A percentile compares a stretch with the other conserved stretches of the same genome.
phyloP scores from a whole-genome alignment of 768 basidiomycete genomes.

The Boletus pseudo-olivaceus region DNA sequence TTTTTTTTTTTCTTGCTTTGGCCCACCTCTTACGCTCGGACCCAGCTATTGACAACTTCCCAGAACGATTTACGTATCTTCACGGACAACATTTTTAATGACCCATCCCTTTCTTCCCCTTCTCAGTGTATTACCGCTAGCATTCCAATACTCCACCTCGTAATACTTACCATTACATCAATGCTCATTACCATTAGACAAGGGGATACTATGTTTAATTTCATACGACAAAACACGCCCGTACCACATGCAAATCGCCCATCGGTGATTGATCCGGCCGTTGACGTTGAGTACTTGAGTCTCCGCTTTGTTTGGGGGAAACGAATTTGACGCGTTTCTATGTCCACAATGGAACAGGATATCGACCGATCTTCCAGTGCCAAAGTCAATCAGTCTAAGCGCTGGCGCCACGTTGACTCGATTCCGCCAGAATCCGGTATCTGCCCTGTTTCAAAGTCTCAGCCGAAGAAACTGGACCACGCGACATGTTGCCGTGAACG shows the following conservation, averaged over 20 bases:
- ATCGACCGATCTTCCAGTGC: constrained; percentile 12
- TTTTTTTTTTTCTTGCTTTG: background rate
- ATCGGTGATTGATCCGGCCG: constrained; percentile 18
- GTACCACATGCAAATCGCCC: constrained; percentile 11
- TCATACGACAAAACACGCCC: constrained; percentile 1
- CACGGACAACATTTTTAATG: constrained; percentile 24
- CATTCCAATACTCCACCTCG: constrained; percentile 19
- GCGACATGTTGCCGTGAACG: constrained; percentile 12
- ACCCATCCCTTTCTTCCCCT: constrained; percentile 1
- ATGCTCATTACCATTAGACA: constrained; percentile 15
- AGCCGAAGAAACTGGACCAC: constrained; percentile 11
- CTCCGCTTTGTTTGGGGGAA: constrained; percentile 1
- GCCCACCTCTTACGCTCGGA: constrained; percentile 10
- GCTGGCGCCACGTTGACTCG: constrained; percentile 18
- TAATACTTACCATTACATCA: constrained; percentile 24
- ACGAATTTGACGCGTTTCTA: constrained; percentile 24
- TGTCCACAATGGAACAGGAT: background rate
- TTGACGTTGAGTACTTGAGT: background rate
- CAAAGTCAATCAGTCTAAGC: constrained; percentile 26
- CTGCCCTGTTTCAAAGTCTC: constrained; percentile 24
- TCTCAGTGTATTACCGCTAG: constrained; percentile 18
- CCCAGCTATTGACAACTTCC: constrained; percentile 5
- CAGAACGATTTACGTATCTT: constrained; percentile 25
- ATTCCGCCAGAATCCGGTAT: background rate
- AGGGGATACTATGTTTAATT: constrained; percentile 14